phyloP scores from a whole-genome alignment of 768 basidiomycete species.

The Suillus tomentosus region DNA sequence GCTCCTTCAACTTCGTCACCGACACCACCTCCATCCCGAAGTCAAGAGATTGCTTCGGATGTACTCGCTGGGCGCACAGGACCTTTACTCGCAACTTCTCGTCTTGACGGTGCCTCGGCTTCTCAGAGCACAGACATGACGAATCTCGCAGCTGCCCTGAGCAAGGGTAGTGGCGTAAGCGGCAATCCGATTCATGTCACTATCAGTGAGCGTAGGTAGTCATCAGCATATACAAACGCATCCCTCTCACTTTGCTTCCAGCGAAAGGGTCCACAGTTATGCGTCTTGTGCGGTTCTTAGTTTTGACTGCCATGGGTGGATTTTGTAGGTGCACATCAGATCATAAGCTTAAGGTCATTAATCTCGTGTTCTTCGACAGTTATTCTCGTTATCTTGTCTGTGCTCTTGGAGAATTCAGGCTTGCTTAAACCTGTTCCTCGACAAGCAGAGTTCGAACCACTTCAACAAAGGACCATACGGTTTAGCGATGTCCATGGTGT shows the following conservation, averaged over 20 bases:
- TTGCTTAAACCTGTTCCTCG: constrained; percentile 86
- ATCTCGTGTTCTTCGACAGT: constrained; percentile 41
- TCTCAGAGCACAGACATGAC: constrained; percentile 35
- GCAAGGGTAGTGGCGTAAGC: constrained; percentile 44
- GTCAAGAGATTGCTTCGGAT: constrained; percentile 45
- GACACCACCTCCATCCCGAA: constrained; percentile 34
- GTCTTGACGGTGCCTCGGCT: constrained; percentile 9
- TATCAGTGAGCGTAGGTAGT: constrained; percentile 73
- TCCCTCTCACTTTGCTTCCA: constrained; percentile 27
- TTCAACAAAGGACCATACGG: constrained; percentile 78
- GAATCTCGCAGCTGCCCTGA: constrained; percentile 44
- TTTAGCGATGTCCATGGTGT: constrained; percentile 97
- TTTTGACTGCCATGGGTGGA: constrained; percentile 53
- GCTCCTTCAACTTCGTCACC: constrained; percentile 19
- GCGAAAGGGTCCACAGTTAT: constrained; percentile 71
- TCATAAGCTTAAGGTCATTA: not conserved
- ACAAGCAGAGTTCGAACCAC: constrained; percentile 81
- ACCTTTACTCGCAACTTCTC: constrained; percentile 1
- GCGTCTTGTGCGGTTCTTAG: constrained; percentile 62
- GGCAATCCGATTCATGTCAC: constrained; percentile 77
- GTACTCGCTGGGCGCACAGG: constrained; percentile 35
- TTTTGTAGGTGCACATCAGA: constrained; percentile 56
- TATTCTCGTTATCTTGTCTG: constrained; percentile 82
- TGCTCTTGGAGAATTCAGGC: constrained; percentile 92
- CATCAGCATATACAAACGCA: constrained; percentile 5